Conservation (phyloP, 495 filamentous ascomycete species). For the Elasticomyces elasticus region DNA sequence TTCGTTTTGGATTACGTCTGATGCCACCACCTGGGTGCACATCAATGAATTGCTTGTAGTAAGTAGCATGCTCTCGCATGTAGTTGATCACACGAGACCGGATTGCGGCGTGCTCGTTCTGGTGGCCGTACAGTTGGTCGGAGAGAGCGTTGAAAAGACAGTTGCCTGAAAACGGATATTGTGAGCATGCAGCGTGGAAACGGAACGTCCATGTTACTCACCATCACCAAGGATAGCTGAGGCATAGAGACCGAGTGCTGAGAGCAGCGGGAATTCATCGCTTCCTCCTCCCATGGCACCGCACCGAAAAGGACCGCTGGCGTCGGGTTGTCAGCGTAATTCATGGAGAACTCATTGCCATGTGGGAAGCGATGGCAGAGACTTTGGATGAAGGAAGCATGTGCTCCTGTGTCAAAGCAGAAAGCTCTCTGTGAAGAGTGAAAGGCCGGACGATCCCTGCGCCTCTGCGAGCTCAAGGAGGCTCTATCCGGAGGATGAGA, state of each 20-base stretch:
- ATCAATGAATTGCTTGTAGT: constrained; percentile 59
- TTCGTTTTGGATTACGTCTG: constrained; percentile 55
- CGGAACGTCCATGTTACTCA: constrained; percentile 24
- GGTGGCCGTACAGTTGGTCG: constrained; percentile 62
- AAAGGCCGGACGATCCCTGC: not conserved
- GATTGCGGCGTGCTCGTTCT: constrained; percentile 47
- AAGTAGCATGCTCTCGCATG: constrained; percentile 49
- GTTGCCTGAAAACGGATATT: constrained; percentile 44
- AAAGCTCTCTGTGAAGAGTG: not conserved
- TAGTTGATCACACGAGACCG: constrained; percentile 52
- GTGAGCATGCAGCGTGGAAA: constrained; percentile 12
- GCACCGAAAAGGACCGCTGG: constrained; percentile 3
- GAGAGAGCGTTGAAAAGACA: constrained; percentile 71
- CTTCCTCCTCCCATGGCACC: constrained; percentile 18
- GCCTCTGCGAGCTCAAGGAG: constrained; percentile 1
- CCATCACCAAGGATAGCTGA: constrained; percentile 44
- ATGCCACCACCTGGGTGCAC: constrained; percentile 47
- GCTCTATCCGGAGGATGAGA: not conserved
- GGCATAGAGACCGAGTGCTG: constrained; percentile 41
- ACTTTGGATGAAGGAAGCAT: not conserved
- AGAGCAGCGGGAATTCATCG: constrained; percentile 48
- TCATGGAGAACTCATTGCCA: not conserved
- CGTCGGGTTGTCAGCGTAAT: not conserved
- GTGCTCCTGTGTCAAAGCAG: not conserved
- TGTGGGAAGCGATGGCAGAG: not conserved